Conservation (phyloP, 1,139 yeast genomes). For the Kluyveromyces sp. region DNA sequence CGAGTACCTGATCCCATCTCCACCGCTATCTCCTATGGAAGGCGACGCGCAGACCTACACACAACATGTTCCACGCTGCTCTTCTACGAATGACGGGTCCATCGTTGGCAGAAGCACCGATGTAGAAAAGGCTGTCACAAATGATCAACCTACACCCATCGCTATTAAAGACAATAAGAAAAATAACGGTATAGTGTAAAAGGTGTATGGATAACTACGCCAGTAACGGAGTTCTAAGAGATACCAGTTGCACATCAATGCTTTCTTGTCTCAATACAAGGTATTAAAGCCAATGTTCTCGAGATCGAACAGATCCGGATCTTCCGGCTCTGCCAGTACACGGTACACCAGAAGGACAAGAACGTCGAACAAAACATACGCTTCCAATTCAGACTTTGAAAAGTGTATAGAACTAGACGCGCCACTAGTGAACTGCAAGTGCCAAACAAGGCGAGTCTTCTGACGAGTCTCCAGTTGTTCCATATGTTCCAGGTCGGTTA, state of each 20-base stretch:
- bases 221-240: slow-evolving; percentile 3
- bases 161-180: background rate
- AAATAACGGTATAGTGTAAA: background rate
- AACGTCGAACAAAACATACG: slow-evolving; percentile 7
- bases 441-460: slow-evolving; percentile 8
- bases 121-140: background rate
- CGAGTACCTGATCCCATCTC: slow-evolving; percentile 24
- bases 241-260: slow-evolving; percentile 4
- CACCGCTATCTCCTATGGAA: slow-evolving; percentile 26
- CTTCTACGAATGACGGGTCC: background rate
- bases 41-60: background rate
- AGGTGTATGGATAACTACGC: slow-evolving; percentile 2
- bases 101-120: background rate
- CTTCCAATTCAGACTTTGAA: slow-evolving; percentile 13
- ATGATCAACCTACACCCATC: background rate
- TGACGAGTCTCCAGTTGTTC: slow-evolving; percentile 2
- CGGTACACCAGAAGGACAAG: slow-evolving; percentile 7
- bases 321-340: background rate
- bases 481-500: slow-evolving; percentile 11
- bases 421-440: slow-evolving; percentile 6
- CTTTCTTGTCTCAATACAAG: slow-evolving; percentile 4
- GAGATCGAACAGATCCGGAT: background rate
- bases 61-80: background rate
- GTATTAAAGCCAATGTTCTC: slow-evolving; percentile 1
- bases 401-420: slow-evolving; percentile 15